Conservation (phyloP, 1,284 basidiomycete genomes). For the Naganishia liquefaciens region DNA sequence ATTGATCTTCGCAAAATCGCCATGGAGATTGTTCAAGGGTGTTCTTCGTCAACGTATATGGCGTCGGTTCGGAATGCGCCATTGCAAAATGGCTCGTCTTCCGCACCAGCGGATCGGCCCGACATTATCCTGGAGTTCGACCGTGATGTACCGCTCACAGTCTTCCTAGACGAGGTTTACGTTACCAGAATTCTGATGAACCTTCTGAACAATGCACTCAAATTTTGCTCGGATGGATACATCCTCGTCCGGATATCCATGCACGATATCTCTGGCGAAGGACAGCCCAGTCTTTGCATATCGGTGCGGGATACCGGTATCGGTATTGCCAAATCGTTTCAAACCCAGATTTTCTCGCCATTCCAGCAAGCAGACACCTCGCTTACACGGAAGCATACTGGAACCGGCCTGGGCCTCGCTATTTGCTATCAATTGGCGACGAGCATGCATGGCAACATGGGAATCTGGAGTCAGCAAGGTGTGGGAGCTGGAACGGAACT, state of each 20-base stretch:
- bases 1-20: conserved; percentile 29
- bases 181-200: conserved; percentile 38
- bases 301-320: conserved; percentile 37
- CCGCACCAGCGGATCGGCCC: conserved; percentile 25
- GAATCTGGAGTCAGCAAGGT: conserved; percentile 32
- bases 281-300: conserved; percentile 28
- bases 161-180: conserved; percentile 36
- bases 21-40: conserved; percentile 19
- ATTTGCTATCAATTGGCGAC: conserved; percentile 32
- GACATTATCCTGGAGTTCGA: conserved; percentile 37
- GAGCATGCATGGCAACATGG: conserved; percentile 34
- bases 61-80: conserved; percentile 30
- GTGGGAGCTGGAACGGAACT: conserved; percentile 28
- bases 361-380: conserved; percentile 38
- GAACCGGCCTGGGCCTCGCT: conserved; percentile 35
- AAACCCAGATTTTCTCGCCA: conserved; percentile 34
- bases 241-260: conserved; percentile 32
- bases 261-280: conserved; percentile 24
- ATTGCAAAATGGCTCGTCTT: conserved; percentile 15
- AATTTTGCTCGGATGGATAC: conserved; percentile 37
- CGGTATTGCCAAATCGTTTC: conserved; percentile 30
- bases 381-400: conserved; percentile 36
- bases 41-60: conserved; percentile 24
- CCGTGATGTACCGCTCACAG: conserved; percentile 33
- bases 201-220: conserved; percentile 37